Evolutionary conservation across 306 rosid genomes (phyloP), one percentile per base, ranked within the genome.

Genomic region (Citrullus mucosospermus): DNA sequence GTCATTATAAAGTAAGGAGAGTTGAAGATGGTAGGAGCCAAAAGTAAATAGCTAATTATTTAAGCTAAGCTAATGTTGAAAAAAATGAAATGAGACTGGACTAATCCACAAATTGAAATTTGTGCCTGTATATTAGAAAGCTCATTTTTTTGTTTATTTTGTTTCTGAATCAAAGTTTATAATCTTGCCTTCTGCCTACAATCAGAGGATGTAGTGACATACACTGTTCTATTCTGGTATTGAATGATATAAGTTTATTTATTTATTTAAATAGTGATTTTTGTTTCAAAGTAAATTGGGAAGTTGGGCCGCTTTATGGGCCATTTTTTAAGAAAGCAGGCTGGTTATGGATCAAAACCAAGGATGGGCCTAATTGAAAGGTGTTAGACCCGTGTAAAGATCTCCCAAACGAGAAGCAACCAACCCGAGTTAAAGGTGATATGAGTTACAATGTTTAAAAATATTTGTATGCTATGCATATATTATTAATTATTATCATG

Each of bases 71-170:
- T 73, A 73, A 73, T 73, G 77, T 51, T 16, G 4, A 48, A 48
- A 48, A 48, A 48, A 48, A 13, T 17, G 3, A 41, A 68, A 41
- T 68, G 74, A 44, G 48, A 30, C 32, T 74, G 32, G 0, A 53
- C 78, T 54, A 53, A 74, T 53, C 30, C 44, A 53, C 34, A 53
- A 53, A 54, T 54, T 74, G 32, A 53, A 73, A 32, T 32, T 53
- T 30, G 12, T 53, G 50, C 18, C 61, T 74, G 63, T 74, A 74
- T 74, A 74, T 74, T 74, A 74, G 30, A 74, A 73, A 73, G 48
- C 22, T 53, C 44, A 1, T 8, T 70, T 25, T 20, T 71, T 50
- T 25, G 0, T 22, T 46, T 48, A 7, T 13, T 72, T 14, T 50
- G 12, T 12, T 71, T 20, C 25, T 71, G 77, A 70, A 70, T 70